phyloP scores from a whole-genome alignment of 768 basidiomycete species.

The Termitomyces sp. region DNA sequence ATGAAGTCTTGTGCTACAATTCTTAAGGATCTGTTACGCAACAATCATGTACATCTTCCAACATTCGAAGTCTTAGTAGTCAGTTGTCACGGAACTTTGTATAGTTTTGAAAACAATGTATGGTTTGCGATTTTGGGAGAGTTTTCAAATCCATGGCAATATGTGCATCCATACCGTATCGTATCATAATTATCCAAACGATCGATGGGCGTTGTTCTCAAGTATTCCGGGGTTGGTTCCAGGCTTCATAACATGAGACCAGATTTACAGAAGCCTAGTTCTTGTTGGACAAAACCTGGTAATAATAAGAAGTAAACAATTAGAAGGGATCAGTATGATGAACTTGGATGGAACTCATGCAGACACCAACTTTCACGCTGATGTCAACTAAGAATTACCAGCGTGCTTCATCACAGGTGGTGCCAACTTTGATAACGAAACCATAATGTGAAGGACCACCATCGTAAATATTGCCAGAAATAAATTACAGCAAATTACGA shows the following conservation, averaged over 20 bases:
- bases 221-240: no score
- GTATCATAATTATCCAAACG: constrained; percentile 6
- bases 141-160: background rate
- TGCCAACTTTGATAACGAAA: background rate
- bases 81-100: background rate
- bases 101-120: background rate
- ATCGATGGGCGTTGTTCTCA: no score
- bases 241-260: background rate
- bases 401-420: background rate
- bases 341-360: background rate
- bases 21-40: background rate
- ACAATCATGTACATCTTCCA: background rate
- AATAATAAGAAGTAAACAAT: background rate
- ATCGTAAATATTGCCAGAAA: background rate
- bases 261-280: background rate
- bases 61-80: background rate
- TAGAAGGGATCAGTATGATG: background rate
- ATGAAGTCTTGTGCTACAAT: constrained; percentile 32
- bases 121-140: background rate
- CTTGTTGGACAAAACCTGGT: background rate
- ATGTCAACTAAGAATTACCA: background rate
- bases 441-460: background rate
- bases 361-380: background rate
- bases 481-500: background rate
- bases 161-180: background rate